These are phyloP conservation scores for Colletotrichum truncatum DNA, from an alignment of 2,329 filamentous ascomycete species.

Conservation along the genomic window DNA sequence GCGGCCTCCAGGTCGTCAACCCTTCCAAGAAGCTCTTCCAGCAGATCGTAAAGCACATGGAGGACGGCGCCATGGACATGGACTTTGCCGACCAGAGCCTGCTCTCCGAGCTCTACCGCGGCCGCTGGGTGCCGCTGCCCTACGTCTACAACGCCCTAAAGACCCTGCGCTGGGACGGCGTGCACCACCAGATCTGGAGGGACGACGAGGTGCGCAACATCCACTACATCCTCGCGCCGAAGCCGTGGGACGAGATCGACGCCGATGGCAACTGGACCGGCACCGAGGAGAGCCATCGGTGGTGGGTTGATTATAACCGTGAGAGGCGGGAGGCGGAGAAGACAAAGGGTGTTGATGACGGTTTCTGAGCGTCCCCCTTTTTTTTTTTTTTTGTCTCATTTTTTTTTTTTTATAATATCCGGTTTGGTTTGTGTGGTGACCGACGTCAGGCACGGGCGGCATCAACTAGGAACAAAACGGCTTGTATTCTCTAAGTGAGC, in stretches of 20 bases:
- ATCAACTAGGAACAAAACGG: no score
- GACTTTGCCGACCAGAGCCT: slow-evolving; percentile 70
- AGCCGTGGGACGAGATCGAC: slow-evolving; percentile 67
- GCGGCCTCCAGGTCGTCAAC: slow-evolving; percentile 66
- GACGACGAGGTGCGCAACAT: slow-evolving; percentile 68
- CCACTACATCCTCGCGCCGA: slow-evolving; percentile 69
- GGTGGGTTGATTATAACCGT: slow-evolving; percentile 63
- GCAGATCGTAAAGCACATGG: slow-evolving; percentile 61
- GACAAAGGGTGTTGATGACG: slow-evolving; percentile 47
- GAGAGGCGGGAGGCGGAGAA: slow-evolving; percentile 53
- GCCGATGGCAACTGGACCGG: slow-evolving; percentile 52
- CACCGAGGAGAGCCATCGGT: slow-evolving; percentile 58
- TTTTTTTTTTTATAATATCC: no score
- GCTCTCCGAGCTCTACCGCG: slow-evolving; percentile 62
- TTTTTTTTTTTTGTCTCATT: not conserved
- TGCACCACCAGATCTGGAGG: slow-evolving; percentile 65
- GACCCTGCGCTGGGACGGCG: slow-evolving; percentile 62
- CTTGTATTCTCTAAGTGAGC: no score
- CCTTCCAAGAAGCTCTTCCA: slow-evolving; percentile 57
- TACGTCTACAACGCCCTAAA: slow-evolving; percentile 72
- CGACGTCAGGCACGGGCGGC: no score
- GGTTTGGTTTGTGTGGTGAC: no score
- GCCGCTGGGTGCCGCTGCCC: slow-evolving; percentile 66
- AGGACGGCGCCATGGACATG: slow-evolving; percentile 54
- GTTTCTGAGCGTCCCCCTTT: slow-evolving; percentile 33